phyloP scores from a whole-genome alignment of 2,329 filamentous ascomycete genomes.

The Aspergillus flavus region DNA sequence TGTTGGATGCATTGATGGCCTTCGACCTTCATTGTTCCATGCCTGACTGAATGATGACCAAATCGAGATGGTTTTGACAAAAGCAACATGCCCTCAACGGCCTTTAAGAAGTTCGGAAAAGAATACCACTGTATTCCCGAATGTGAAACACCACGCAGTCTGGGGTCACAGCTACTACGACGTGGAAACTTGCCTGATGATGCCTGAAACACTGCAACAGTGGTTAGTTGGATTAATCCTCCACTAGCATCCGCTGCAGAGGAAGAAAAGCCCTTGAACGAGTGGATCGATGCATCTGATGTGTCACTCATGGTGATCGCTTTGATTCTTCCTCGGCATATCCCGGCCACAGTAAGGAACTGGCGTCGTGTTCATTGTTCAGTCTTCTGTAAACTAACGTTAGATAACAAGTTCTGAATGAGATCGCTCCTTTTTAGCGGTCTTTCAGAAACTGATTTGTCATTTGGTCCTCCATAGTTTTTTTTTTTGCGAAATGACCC shows the following conservation, averaged over 20 bases:
- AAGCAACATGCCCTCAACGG: neutral
- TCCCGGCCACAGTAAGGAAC: neutral
- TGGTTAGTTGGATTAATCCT: neutral
- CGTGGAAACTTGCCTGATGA: neutral
- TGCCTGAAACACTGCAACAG: neutral
- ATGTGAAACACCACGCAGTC: neutral
- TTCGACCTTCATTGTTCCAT: neutral
- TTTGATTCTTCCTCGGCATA: neutral
- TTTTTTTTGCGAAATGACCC: neutral
- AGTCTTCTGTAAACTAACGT: neutral
- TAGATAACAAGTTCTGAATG: neutral
- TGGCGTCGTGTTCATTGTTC: neutral
- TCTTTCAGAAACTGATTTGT: neutral
- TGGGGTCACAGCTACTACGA: neutral
- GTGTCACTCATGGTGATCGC: neutral
- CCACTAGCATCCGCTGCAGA: neutral
- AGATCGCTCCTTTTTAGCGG: neutral
- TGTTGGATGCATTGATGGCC: neutral
- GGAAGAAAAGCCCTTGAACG: neutral
- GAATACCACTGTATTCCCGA: neutral
- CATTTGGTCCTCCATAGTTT: neutral
- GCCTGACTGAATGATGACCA: neutral
- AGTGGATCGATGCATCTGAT: neutral
- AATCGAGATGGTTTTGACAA: neutral
- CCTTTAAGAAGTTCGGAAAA: neutral